phyloP scores from a whole-genome alignment of 257 asterid genomes.

The Ilex asprella region DNA sequence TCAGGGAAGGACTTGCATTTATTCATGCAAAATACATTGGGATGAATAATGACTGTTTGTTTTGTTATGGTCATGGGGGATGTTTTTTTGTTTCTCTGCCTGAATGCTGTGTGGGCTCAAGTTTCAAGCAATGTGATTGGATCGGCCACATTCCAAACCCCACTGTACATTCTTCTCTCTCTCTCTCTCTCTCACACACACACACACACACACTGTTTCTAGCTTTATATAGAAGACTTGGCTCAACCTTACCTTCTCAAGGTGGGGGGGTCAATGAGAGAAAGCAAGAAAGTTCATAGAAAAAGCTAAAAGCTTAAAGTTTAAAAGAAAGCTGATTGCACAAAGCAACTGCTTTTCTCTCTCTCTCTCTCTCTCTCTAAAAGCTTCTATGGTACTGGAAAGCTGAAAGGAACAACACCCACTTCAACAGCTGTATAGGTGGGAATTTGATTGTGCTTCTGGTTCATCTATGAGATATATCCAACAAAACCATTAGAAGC shows the following conservation, averaged over 20 bases:
- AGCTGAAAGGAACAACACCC: conserved; percentile 4
- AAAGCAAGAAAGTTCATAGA: conserved; percentile 25
- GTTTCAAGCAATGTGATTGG: conserved; percentile 17
- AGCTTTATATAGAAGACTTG: conserved; percentile 17
- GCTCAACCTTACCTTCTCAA: conserved; percentile 21
- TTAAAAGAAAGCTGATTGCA: conserved; percentile 27
- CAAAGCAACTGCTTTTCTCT: conserved; percentile 23
- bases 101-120: conserved; percentile 13
- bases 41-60: conserved; percentile 22
- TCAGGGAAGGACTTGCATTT: neutral
- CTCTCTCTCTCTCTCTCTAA: neutral
- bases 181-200: no score
- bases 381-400: conserved; percentile 3
- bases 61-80: conserved; percentile 7
- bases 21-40: conserved; percentile 21
- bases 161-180: neutral
- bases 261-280: conserved; percentile 23
- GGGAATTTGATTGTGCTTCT: no score
- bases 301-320: conserved; percentile 28
- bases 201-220: conserved; percentile 1
- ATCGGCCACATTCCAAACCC: neutral
- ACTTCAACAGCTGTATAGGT: no score
- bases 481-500: no score
- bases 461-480: no score
- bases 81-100: conserved; percentile 16